A percentile compares a stretch with the other conserved stretches of the same genome.
Evolutionary conservation across 2,329 filamentous ascomycete genomes (phyloP).

Genomic region (Elsinoe arachidis): DNA sequence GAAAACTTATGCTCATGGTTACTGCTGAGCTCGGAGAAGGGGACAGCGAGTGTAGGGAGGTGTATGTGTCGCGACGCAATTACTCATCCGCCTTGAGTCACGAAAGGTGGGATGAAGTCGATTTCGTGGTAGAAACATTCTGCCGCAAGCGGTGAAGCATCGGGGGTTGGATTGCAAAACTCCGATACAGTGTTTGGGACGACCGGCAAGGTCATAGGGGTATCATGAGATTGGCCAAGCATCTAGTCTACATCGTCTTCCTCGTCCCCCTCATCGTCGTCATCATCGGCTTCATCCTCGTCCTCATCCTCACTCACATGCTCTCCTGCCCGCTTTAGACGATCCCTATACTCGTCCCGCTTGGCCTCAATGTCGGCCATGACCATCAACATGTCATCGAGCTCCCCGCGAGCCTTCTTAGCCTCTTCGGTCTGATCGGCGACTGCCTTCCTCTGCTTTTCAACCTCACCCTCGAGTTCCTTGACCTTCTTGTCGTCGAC

Average conservation of each 20-base stretch:
- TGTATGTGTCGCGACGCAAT: neutral
- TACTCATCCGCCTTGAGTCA: neutral
- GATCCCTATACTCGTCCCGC: constrained; percentile 21
- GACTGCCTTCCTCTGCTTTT: constrained; percentile 22
- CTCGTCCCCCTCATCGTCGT: constrained; percentile 23
- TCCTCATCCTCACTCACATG: constrained; percentile 26
- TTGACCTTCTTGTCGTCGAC: constrained; percentile 16
- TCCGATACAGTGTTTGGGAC: neutral
- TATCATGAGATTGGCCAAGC: neutral
- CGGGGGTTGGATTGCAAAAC: neutral
- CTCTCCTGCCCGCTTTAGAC: constrained; percentile 23
- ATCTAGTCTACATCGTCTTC: constrained; percentile 17
- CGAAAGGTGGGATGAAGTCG: neutral
- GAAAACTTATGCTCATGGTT: constrained; percentile 79
- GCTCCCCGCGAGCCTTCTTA: constrained; percentile 31
- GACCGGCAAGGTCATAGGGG: neutral
- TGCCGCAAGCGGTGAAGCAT: neutral
- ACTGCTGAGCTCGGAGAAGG: neutral
- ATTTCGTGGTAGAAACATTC: constrained; percentile 10
- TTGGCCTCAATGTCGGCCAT: constrained; percentile 41
- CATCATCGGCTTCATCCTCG: constrained; percentile 22
- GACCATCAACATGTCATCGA: constrained; percentile 42
- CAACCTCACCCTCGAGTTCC: constrained; percentile 13
- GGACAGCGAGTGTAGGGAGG: neutral
- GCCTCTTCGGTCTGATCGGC: constrained; percentile 34